Percentiles rank a stretch among this genome's conserved stretches.
These are phyloP conservation scores for Garcia nutans DNA, from an alignment of 345 rosid genomes.

Conservation along the genomic window DNA sequence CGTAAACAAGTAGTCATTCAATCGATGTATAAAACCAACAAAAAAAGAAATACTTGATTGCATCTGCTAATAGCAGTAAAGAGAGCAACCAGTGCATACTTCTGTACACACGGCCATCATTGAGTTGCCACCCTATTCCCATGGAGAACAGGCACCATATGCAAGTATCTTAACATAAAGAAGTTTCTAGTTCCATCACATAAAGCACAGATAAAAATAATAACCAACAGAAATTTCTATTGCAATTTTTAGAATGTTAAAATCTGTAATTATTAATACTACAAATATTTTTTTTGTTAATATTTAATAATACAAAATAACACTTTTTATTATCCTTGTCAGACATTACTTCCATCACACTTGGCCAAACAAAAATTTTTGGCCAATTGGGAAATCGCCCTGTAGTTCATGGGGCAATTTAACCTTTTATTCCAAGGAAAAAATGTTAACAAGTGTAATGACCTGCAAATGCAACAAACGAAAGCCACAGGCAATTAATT, in stretches of 20 bases:
- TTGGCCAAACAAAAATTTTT: too few relatives aligned
- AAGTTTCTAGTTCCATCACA: background rate
- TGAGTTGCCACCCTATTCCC: background rate
- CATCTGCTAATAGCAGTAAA: background rate
- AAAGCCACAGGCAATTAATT: background rate
- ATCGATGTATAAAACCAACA: background rate
- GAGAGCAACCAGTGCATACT: background rate
- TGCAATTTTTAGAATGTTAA: too few relatives aligned
- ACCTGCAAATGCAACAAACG: background rate
- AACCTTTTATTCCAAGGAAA: background rate
- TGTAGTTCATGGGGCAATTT: too few relatives aligned
- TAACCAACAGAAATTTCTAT: too few relatives aligned
- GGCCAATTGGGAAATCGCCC: too few relatives aligned
- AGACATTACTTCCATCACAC: too few relatives aligned
- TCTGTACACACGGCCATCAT: background rate
- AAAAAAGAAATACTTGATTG: background rate
- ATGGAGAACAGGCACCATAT: background rate
- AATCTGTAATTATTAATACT: too few relatives aligned
- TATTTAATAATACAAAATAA: too few relatives aligned
- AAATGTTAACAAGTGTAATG: background rate
- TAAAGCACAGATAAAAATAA: background rate
- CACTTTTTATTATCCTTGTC: too few relatives aligned
- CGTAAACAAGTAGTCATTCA: slow-evolving; percentile 1
- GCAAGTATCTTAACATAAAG: background rate
- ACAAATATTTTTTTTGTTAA: too few relatives aligned